A percentile compares a stretch with the other conserved stretches of the same genome.
Evolutionary conservation across 148 eudicot species (phyloP).

Genomic region (Rhododendron mucronatum): DNA sequence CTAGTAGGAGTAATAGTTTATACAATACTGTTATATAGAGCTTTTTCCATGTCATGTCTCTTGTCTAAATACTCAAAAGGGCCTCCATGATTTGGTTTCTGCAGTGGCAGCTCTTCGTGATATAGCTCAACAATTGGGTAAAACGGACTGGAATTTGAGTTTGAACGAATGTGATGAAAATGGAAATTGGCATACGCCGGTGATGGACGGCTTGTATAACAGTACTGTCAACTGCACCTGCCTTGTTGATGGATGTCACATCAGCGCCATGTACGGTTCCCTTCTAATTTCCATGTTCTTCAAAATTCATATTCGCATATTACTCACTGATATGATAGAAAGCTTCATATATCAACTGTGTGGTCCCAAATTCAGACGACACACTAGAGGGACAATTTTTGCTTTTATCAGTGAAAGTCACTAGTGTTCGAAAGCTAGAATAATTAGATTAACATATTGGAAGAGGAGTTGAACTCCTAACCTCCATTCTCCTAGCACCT

Average conservation of each 20-base stretch:
- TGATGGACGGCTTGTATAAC: neutral
- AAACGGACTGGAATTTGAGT: conserved; percentile 29
- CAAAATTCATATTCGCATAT: neutral
- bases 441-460: too few relatives aligned
- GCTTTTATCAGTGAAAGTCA: too few relatives aligned
- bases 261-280: conserved; percentile 18
- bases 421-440: too few relatives aligned
- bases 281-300: neutral
- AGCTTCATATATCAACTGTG: neutral
- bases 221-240: conserved; percentile 25
- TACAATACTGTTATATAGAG: neutral
- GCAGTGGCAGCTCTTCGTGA: conserved; percentile 29
- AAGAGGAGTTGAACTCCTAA: too few relatives aligned
- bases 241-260: conserved; percentile 19
- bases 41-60: neutral
- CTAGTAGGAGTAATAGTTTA: too few relatives aligned
- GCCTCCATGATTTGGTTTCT: neutral
- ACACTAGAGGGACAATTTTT: neutral
- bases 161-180: conserved; percentile 26
- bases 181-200: conserved; percentile 13
- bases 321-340: neutral
- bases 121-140: conserved; percentile 27
- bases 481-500: too few relatives aligned
- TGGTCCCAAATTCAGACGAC: neutral
- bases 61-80: neutral